Conservation (phyloP, 1,284 basidiomycete genomes). For the Microbotryum scabiosae region DNA sequence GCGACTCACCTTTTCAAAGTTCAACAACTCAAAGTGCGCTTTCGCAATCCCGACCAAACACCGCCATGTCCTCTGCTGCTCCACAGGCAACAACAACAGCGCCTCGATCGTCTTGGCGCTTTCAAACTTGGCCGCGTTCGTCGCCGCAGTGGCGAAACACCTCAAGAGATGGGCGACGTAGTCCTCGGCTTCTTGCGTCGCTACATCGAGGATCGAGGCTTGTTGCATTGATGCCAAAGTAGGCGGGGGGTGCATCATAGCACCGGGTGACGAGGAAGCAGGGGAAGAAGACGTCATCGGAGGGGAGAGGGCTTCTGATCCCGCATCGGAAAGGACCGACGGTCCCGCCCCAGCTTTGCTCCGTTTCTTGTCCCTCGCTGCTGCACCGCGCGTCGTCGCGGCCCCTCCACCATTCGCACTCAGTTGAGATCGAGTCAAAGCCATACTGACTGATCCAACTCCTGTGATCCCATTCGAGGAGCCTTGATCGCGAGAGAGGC, state of each 20-base stretch:
- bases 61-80: constrained; percentile 61
- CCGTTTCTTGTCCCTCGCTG: constrained; percentile 23
- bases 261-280: constrained; percentile 8
- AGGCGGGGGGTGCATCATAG: not conserved
- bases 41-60: constrained; percentile 67
- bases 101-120: constrained; percentile 63
- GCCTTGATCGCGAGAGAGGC: constrained; percentile 14
- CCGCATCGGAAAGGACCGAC: constrained; percentile 21
- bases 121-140: constrained; percentile 64
- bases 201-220: constrained; percentile 51
- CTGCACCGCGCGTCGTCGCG: not conserved
- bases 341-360: constrained; percentile 18
- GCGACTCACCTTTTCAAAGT: constrained; percentile 81
- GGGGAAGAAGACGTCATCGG: constrained; percentile 9
- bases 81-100: constrained; percentile 63
- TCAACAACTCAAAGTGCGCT: constrained; percentile 75
- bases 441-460: constrained; percentile 6
- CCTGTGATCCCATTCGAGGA: not conserved
- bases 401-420: not conserved
- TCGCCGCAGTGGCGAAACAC: constrained; percentile 66
- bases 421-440: constrained; percentile 6
- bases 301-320: constrained; percentile 10
- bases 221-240: constrained; percentile 50
- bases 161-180: constrained; percentile 72
- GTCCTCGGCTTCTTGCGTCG: constrained; percentile 50